Evolutionary conservation across 306 rosid genomes (phyloP).

Genomic region (Alnus glutinosa): DNA sequence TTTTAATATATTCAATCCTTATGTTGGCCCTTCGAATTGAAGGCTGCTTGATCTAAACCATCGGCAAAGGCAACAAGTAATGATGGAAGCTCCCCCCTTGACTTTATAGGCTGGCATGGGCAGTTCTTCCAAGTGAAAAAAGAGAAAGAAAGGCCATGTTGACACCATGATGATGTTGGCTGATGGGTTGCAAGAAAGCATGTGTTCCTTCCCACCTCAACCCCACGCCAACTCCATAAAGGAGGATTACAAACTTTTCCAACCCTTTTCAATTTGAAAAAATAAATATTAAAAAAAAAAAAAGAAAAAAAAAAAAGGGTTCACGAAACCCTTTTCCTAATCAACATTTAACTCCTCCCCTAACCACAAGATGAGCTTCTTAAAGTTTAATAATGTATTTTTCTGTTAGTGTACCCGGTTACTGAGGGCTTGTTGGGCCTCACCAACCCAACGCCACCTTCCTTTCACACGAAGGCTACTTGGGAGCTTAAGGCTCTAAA

Average conservation of each 20-base stretch:
- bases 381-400: not conserved
- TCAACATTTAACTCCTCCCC: not conserved
- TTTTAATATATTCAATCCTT: not conserved
- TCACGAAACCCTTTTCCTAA: not conserved
- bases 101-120: constrained; percentile 10
- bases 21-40: not conserved
- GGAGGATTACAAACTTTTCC: not conserved
- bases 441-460: too few species aligned
- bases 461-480: too few species aligned
- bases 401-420: too few species aligned
- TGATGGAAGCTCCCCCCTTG: not conserved
- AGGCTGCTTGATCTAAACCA: not conserved
- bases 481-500: too few species aligned
- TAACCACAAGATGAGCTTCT: not conserved
- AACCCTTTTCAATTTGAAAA: not conserved
- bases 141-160: not conserved
- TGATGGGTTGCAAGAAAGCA: constrained; percentile 17
- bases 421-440: too few species aligned
- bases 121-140: not conserved
- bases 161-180: constrained; percentile 2
- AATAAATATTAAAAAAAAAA: too few species aligned
- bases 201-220: constrained; percentile 3
- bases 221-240: constrained; percentile 17
- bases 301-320: not conserved
- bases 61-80: not conserved